phyloP scores from a whole-genome alignment of 2,329 filamentous ascomycete species.

The Trichoderma koningiopsis region DNA sequence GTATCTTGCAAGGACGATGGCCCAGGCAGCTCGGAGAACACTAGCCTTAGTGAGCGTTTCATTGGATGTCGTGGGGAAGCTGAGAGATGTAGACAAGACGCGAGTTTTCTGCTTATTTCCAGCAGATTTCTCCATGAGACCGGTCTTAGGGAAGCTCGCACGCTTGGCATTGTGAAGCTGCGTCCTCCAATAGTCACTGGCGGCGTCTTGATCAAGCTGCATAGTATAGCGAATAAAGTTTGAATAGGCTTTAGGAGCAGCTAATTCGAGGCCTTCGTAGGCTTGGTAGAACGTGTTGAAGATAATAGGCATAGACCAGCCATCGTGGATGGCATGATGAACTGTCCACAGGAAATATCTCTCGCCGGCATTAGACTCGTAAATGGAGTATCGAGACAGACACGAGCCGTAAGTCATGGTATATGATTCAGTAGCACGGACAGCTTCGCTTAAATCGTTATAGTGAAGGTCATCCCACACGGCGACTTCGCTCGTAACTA shows the following conservation, averaged over 20 bases:
- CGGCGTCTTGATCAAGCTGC: slow-evolving; percentile 4
- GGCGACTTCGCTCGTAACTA: slow-evolving; percentile 11
- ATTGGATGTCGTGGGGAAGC: background rate
- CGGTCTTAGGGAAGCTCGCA: slow-evolving; percentile 16
- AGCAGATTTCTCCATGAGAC: background rate
- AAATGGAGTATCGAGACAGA: slow-evolving; percentile 16
- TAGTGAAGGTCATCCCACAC: background rate
- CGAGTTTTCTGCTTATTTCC: background rate
- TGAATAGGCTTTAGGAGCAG: slow-evolving; percentile 13
- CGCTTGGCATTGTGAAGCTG: slow-evolving; percentile 19
- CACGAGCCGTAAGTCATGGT: slow-evolving; percentile 18
- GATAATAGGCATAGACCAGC: slow-evolving; percentile 27
- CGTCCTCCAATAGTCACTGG: slow-evolving; percentile 10
- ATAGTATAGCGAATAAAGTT: slow-evolving; percentile 27
- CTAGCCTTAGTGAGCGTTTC: slow-evolving; percentile 28
- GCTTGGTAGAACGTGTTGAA: slow-evolving; percentile 12
- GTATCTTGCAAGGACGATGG: slow-evolving; percentile 31
- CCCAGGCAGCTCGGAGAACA: slow-evolving; percentile 33
- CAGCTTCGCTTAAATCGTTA: background rate
- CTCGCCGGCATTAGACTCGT: background rate
- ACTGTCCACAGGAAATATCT: slow-evolving; percentile 30
- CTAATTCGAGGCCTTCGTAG: slow-evolving; percentile 21
- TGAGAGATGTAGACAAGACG: background rate
- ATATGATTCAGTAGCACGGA: background rate
- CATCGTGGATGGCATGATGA: slow-evolving; percentile 34